Evolutionary conservation across 2,329 filamentous ascomycete genomes (phyloP), one percentile per base, ranked within the genome.

Genomic region (Fusarium brevicatenulatum): DNA sequence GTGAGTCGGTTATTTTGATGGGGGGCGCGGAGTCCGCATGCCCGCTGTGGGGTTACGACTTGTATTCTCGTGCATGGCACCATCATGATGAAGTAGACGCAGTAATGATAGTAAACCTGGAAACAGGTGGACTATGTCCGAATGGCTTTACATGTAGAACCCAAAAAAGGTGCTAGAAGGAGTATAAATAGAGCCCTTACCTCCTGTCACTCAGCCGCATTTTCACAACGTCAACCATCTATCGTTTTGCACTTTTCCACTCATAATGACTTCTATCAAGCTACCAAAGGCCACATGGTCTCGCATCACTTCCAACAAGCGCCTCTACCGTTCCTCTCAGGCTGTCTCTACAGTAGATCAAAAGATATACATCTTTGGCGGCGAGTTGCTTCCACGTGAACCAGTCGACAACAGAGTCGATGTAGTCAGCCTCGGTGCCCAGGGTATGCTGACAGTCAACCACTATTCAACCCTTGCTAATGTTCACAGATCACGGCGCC

Each of bases 401-500:
- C 60, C 60, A 1, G 63, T 66, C 0, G 60, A 42, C 9, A 66
- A 49, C 11, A 65, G 49, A 40, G 19, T 66, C 1, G 63, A 66
- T 32, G 30, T 57, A 2, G 4, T 65, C 4, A 42, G 7, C 4
- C 12, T 64, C 0, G 13, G 21, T 18, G 0, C 8, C 2, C 28
- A 37, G 1, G 59, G 59, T 36, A 28, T 2, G 1, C 4, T 21
- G 0, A 1, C 2, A 28, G 1, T 4, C 8, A n/a, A 10, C 0
- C 0, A 28, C 1, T 19, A 8, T 3, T 2, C 2, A 2, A 13
- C 0, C 0, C 0, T 25, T 10, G 4, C 43, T 61, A 11, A 30
- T 30, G 28, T 30, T 3, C 28, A 30, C 28, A 30, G 30, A 30
- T 11, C 7, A 32, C 43, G 23, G 30, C 8, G 30, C 21, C 0